Evolutionary conservation across 345 rosid genomes (phyloP), one percentile per base, ranked within the genome.

Genomic region (Gossypium stocksii): DNA sequence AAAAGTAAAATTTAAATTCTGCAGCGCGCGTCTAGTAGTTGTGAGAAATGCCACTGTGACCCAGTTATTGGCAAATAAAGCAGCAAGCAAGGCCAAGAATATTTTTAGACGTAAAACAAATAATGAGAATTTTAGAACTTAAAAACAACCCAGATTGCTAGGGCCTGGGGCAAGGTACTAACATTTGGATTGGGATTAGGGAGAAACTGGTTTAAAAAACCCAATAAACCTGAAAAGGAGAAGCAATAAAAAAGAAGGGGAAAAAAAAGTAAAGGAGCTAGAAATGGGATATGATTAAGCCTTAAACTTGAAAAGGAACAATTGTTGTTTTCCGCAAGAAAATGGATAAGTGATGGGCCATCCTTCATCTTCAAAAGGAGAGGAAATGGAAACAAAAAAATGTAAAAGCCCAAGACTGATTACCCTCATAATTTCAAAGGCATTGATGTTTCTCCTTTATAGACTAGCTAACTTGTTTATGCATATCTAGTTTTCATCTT

Each of bases 211-310:
- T 63, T 12, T 27, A 34, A 17, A 3, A 44, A 7, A 38, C 67
- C 22, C 2, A 63, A 7, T 62, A 63, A 63, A 63, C 48, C 23
- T 8, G 68, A 19, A 41, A 45, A 10, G 48, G 48, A 45, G 13
- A 46, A n/a, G 68, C 12, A 62, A 34, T 34, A 29, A 34, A 34
- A 34, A 34, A 34, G 38, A 34, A 29, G 34, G 34, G 34, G 34
- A 29, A 45, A 41, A 52, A 14, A 6, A 11, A 73, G 41, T 64
- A 29, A 59, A n/a, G 57, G 60, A 66, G 71, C 54, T 45, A 63
- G 73, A 43, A 61, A 60, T 67, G 70, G 52, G 29, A 73, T 3
- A 38, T 63, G 48, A 41, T 70, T 57, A 75, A 73, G 74, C 48
- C 75, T 52, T 3, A 29, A 29, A 29, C 6, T 4, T 29, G 38